Evolutionary conservation across 2,329 filamentous ascomycete genomes (phyloP).

Genomic region (Penicillium sp.): DNA sequence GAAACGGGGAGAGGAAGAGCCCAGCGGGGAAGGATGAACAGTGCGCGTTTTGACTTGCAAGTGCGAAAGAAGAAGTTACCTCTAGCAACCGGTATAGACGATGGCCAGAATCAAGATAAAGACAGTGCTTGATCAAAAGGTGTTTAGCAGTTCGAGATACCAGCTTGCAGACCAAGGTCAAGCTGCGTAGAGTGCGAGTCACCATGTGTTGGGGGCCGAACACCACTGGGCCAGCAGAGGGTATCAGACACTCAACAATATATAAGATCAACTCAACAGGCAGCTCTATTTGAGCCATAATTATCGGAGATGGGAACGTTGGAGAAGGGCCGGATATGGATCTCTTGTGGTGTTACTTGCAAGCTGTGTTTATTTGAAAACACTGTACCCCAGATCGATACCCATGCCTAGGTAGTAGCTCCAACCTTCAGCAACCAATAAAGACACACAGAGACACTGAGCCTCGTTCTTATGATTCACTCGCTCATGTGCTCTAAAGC

Average conservation of each 20-base stretch:
- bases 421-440: neutral
- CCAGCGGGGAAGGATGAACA: slow-evolving; percentile 1
- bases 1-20: slow-evolving; percentile 20
- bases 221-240: slow-evolving; percentile 10
- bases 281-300: slow-evolving; percentile 9
- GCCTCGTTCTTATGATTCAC: neutral
- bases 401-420: neutral
- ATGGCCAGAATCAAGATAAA: slow-evolving; percentile 10
- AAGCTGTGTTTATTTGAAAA: neutral
- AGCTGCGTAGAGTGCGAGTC: slow-evolving; percentile 20
- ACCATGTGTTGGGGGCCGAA: slow-evolving; percentile 13
- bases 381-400: neutral
- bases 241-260: slow-evolving; percentile 21
- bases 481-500: neutral
- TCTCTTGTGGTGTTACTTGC: neutral
- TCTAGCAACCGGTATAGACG: slow-evolving; percentile 5
- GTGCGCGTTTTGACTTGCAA: neutral
- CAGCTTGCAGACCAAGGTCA: slow-evolving; percentile 20
- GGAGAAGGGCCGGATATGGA: neutral
- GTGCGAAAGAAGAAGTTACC: neutral
- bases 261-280: slow-evolving; percentile 21
- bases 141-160: slow-evolving; percentile 17
- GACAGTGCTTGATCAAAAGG: slow-evolving; percentile 21
- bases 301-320: neutral
- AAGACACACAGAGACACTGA: neutral